phyloP scores from a whole-genome alignment of 169 alveolate genomes.

The Hepatocystis sp. region DNA sequence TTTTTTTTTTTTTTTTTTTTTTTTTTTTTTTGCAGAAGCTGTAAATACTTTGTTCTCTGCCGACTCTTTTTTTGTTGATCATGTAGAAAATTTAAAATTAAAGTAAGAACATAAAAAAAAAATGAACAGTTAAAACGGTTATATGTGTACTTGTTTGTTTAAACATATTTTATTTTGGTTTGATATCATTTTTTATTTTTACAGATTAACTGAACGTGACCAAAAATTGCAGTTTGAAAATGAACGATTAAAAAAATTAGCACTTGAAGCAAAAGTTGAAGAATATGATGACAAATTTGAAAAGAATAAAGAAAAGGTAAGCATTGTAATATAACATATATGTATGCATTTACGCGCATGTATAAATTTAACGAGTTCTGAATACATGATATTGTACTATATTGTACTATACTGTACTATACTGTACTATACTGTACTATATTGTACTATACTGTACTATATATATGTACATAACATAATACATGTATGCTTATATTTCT shows the following conservation, averaged over 20 bases:
- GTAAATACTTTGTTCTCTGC: conserved; percentile 63
- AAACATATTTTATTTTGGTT: no score
- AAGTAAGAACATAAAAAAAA: conserved; percentile 16
- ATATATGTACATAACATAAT: no score
- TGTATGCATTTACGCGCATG: neutral
- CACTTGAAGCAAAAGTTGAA: conserved; percentile 58
- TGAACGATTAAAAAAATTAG: conserved; percentile 53
- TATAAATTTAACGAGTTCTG: neutral
- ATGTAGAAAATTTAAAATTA: conserved; percentile 62
- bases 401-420: no score
- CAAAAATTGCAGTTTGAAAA: conserved; percentile 65
- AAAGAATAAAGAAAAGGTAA: conserved; percentile 53
- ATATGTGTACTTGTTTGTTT: no score
- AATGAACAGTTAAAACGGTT: neutral
- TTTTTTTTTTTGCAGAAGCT: conserved; percentile 18
- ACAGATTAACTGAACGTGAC: conserved; percentile 43
- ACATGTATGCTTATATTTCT: neutral
- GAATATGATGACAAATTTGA: conserved; percentile 52
- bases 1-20: neutral
- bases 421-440: no score
- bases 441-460: no score
- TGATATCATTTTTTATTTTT: neutral
- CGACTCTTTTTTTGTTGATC: conserved; percentile 43
- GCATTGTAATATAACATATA: neutral
- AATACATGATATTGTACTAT: no score